These are phyloP conservation scores for Aspergillus pseudonomiae DNA, from an alignment of 2,329 filamentous ascomycete species.

Conservation along the genomic window DNA sequence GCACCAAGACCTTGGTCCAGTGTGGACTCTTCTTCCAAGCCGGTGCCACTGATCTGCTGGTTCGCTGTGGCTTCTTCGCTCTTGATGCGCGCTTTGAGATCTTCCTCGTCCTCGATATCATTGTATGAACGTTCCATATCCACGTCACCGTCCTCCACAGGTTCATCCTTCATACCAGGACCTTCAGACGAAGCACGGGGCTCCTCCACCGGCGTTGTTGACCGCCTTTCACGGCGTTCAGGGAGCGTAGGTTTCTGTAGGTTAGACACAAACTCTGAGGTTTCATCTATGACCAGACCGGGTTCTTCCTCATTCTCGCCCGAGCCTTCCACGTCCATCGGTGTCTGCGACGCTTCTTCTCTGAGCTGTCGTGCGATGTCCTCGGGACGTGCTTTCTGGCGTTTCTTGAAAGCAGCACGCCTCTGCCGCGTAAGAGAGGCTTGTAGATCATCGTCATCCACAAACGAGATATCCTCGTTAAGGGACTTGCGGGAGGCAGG, in stretches of 20 bases:
- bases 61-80: constrained; percentile 49
- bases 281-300: constrained; percentile 92
- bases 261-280: constrained; percentile 89
- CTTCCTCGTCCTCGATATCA: constrained; percentile 54
- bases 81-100: constrained; percentile 53
- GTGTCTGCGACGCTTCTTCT: constrained; percentile 59
- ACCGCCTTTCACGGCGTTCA: constrained; percentile 52
- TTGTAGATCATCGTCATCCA: constrained; percentile 92
- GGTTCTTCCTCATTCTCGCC: constrained; percentile 56
- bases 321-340: constrained; percentile 63
- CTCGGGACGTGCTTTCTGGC: constrained; percentile 82
- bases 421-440: constrained; percentile 82
- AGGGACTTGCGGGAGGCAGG: constrained; percentile 63
- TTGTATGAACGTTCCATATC: constrained; percentile 58
- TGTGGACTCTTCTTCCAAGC: constrained; percentile 82
- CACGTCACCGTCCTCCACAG: constrained; percentile 57
- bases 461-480: constrained; percentile 68
- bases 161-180: constrained; percentile 20
- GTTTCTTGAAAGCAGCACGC: constrained; percentile 82
- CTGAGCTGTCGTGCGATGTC: constrained; percentile 81
- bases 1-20: constrained; percentile 79
- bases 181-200: constrained; percentile 24
- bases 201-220: constrained; percentile 40
- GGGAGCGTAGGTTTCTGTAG: constrained; percentile 68
- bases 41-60: constrained; percentile 61